Base-by-base conservation (phyloP, 805 yeast genomes). In the Helenozyma baotianmanensis region DNA sequence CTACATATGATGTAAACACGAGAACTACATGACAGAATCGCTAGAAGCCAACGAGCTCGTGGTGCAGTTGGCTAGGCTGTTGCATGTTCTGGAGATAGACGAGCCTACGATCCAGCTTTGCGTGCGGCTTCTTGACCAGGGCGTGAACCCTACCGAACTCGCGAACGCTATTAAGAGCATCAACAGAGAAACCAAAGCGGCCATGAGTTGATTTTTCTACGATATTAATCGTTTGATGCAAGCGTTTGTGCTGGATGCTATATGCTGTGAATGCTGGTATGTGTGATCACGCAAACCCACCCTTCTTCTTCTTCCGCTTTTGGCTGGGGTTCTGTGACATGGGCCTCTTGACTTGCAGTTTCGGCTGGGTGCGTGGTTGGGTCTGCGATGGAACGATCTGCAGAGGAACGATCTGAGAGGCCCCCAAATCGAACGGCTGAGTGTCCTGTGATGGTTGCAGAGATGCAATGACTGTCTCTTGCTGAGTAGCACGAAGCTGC, bases 221-320 rank as follows among this genome's bases (percentile, higher is more conserved):
- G n/a, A n/a, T n/a, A n/a, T n/a, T n/a, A n/a, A n/a, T n/a, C n/a
- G n/a, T n/a, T n/a, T n/a, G n/a, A n/a, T n/a, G n/a, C n/a, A n/a
- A n/a, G n/a, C n/a, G n/a, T n/a, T n/a, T n/a, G n/a, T n/a, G n/a
- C n/a, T n/a, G n/a, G n/a, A n/a, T n/a, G n/a, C n/a, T n/a, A n/a
- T n/a, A n/a, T n/a, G n/a, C n/a, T 17, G 8, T 11, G 30, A 35
- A 23, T 25, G 22, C n/a, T 9, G 23, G 10, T 27, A 33, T 6
- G 27, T 13, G 10, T 7, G 18, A 14, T 48, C 46, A 72, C 17
- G 68, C 70, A 52, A 74, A 74, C 4, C 79, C 79, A 11, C 76
- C 66, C 36, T 65, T 62, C 42, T 61, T 66, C 48, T 66, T 70
- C 57, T 67, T 71, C 45, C 38, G 35, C 15, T 57, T 63, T 45